Conservation (phyloP, 495 filamentous ascomycete genomes). For the Thozetella sp. region DNA sequence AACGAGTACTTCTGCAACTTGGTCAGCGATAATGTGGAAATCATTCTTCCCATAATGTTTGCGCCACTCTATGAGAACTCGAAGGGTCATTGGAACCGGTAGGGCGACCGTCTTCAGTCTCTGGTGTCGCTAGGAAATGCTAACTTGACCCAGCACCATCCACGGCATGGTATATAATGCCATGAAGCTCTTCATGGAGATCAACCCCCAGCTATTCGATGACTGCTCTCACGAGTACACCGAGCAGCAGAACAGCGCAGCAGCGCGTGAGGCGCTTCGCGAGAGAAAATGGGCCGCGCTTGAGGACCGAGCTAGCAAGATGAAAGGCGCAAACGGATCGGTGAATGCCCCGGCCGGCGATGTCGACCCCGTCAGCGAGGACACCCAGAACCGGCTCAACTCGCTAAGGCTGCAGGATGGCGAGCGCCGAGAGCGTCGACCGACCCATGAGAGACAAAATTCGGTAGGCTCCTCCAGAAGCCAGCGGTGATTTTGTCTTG, state of each 20-base stretch:
- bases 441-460: conserved; percentile 49
- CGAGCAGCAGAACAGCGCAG: conserved; percentile 90
- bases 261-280: conserved; percentile 73
- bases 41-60: conserved; percentile 99
- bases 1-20: conserved; percentile 99
- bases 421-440: conserved; percentile 44
- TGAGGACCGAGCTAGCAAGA: conserved; percentile 72
- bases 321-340: conserved; percentile 37
- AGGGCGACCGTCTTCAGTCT: conserved; percentile 18
- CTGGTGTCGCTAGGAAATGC: neutral
- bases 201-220: conserved; percentile 97
- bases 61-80: conserved; percentile 98
- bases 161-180: conserved; percentile 99
- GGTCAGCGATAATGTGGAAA: conserved; percentile 97
- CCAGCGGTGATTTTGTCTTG: conserved; percentile 33
- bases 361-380: conserved; percentile 56
- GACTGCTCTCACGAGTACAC: conserved; percentile 98
- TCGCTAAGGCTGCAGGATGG: conserved; percentile 80
- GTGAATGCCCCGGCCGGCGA: conserved; percentile 38
- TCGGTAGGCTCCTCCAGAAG: conserved; percentile 51
- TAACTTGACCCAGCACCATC: conserved; percentile 70
- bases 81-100: conserved; percentile 99
- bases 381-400: conserved; percentile 82
- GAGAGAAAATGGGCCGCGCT: conserved; percentile 87
- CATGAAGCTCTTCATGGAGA: conserved; percentile 99